Conservation (phyloP, 2,329 filamentous ascomycete species). For the Sordariomycetes sp. region DNA sequence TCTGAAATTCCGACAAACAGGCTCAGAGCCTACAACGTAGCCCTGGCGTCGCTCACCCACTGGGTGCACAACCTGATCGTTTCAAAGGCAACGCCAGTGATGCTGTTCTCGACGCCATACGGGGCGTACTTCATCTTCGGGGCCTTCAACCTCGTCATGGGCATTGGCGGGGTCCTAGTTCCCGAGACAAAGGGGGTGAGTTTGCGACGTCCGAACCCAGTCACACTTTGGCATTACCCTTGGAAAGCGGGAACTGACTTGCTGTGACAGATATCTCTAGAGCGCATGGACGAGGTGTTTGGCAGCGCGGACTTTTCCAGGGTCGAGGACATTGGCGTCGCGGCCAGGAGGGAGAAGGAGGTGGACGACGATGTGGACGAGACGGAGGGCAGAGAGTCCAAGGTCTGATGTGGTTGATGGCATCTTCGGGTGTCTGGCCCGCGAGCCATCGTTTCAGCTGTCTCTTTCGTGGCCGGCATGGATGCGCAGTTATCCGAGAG, state of each 20-base stretch:
- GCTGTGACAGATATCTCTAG: conserved; percentile 8
- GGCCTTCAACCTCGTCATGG: conserved; percentile 46
- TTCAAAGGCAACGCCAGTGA: conserved; percentile 46
- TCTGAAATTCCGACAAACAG: conserved; percentile 52
- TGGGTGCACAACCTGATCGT: conserved; percentile 58
- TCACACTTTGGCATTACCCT: not conserved
- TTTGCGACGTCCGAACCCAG: not conserved
- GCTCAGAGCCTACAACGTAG: conserved; percentile 47
- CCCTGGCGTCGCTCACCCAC: conserved; percentile 49
- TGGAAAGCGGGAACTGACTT: not conserved
- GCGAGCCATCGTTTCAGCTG: too few relatives aligned
- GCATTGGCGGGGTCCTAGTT: conserved; percentile 30
- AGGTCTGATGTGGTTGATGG: too few relatives aligned
- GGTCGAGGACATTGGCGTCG: too few relatives aligned
- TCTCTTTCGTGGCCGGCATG: too few relatives aligned
- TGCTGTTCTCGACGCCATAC: conserved; percentile 34
- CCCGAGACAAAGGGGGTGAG: conserved; percentile 49
- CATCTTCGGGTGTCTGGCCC: too few relatives aligned
- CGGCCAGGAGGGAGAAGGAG: too few relatives aligned
- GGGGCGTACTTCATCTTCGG: conserved; percentile 49
- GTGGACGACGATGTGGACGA: too few relatives aligned
- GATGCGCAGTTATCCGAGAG: too few relatives aligned
- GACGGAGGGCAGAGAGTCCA: too few relatives aligned
- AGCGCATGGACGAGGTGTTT: conserved; percentile 20
- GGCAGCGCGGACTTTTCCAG: conserved; percentile 5